A percentile compares a stretch with the other conserved stretches of the same genome.
Conservation (phyloP, 805 yeast genomes). For the Ogataea methylovora region DNA sequence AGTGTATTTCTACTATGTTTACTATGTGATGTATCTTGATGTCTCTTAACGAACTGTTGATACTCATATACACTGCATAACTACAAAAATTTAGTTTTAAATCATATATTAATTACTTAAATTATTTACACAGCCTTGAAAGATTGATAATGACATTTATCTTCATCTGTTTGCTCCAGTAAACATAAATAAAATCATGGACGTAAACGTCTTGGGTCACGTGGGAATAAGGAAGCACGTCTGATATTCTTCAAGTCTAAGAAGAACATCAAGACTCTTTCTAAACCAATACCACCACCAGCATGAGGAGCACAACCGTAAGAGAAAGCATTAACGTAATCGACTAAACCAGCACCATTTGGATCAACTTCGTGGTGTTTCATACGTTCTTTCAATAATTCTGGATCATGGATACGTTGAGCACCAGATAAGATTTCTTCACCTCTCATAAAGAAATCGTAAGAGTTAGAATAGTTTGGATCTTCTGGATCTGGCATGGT, state of each 20-base stretch:
- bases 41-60: too few species aligned
- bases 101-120: too few species aligned
- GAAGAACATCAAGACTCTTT: conserved; percentile 98
- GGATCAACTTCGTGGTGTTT: conserved; percentile 77
- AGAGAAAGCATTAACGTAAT: conserved; percentile 86
- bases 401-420: conserved; percentile 96
- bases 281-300: conserved; percentile 99
- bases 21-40: too few species aligned
- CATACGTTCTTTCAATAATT: conserved; percentile 75
- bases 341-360: conserved; percentile 71
- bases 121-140: too few species aligned
- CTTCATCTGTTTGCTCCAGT: too few species aligned
- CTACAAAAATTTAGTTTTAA: too few species aligned
- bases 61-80: too few species aligned
- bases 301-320: conserved; percentile 99
- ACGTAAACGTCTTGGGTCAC: conserved; percentile 92
- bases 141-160: too few species aligned
- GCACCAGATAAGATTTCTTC: conserved; percentile 99
- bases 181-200: too few species aligned
- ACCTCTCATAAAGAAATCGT: conserved; percentile 99
- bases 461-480: conserved; percentile 91
- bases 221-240: conserved; percentile 98
- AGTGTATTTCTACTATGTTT: too few species aligned
- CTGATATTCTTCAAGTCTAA: conserved; percentile 95
- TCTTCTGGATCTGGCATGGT: conserved; percentile 97